Evolutionary conservation across 352 stramenopile genomes (phyloP), one percentile per base, ranked within the genome.

Genomic region (Peronospora tabacina): DNA sequence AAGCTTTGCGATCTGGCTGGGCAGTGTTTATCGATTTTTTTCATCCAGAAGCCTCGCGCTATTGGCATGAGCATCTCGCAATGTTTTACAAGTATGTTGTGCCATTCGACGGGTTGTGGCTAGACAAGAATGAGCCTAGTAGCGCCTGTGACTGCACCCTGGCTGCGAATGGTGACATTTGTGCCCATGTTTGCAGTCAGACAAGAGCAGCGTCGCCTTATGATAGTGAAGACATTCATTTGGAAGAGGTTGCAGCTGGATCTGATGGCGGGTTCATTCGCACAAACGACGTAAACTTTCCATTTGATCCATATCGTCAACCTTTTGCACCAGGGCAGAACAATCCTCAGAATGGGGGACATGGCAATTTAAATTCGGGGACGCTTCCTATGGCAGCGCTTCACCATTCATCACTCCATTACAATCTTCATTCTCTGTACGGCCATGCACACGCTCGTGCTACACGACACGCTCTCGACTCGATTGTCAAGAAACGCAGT

Each of bases 391-490:
- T 93, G 67, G 79, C 75, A 10, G 58, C 72, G 12, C 61, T 87
- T 0, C 82, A 94, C 24, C 43, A 76, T 52, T 65, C 44, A 1
- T 86, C 81, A 7, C 65, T 90, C 13, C 75, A 95, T 47, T 95
- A 94, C 63, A 91, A 95, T 41, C 35, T 93, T 0, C 85, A 95
- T 50, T 90, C 80, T 13, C 33, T 95, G 0, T 94, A 94, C 39
- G 84, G 85, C 0, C 72, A 87, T 29, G 65, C 66, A 0, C 73
- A 94, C 36, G 58, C 73, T 17, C 72, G 68, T 20, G 51, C 60
- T 15, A 94, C 84, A 2, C 66, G 61, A 1, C 9, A 66, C 5
- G 75, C 66, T 0, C 32, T 94, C 10, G 55, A 85, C 9, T 3
- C 35, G 0, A 68, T 94, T 12, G 34, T 87, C 7, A 42, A 63